A percentile compares a stretch with the other conserved stretches of the same genome.
Conservation (phyloP, 176 grass and related monocot species). For the Chloris gayana region DNA sequence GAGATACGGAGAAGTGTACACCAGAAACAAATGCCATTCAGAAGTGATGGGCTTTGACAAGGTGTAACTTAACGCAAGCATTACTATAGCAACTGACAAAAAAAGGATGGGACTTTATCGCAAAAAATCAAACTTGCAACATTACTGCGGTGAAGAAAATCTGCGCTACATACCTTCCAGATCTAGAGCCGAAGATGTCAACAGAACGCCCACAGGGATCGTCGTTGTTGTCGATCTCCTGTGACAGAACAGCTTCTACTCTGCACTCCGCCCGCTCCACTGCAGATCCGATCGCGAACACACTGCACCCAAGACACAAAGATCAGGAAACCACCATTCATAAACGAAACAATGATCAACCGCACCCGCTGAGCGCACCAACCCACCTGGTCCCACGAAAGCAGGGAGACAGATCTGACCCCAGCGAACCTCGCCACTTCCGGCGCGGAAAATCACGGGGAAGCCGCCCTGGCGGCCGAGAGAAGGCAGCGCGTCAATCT, state of each 20-base stretch:
- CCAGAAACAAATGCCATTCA: neutral
- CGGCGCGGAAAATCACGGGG: neutral
- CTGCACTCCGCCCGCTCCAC: neutral
- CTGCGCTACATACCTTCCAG: slow-evolving; percentile 18
- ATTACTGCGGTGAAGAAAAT: neutral
- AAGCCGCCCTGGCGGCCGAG: neutral
- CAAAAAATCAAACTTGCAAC: too few species aligned
- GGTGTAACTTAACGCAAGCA: neutral
- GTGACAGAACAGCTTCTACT: neutral
- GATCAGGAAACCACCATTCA: neutral
- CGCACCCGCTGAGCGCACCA: neutral
- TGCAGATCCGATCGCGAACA: slow-evolving; percentile 31
- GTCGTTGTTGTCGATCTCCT: slow-evolving; percentile 9
- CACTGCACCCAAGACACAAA: neutral
- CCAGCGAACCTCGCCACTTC: neutral
- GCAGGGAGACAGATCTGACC: slow-evolving; percentile 9
- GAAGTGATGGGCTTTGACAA: neutral
- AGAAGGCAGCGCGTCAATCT: neutral
- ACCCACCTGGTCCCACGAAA: slow-evolving; percentile 22
- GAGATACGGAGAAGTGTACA: neutral
- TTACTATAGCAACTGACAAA: neutral
- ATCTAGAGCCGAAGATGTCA: slow-evolving; percentile 12
- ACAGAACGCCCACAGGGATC: neutral
- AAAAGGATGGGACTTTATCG: too few species aligned
- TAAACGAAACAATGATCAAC: neutral